These are phyloP conservation scores for Fusarium continuum DNA, from an alignment of 2,329 filamentous ascomycete genomes.

Conservation along the genomic window DNA sequence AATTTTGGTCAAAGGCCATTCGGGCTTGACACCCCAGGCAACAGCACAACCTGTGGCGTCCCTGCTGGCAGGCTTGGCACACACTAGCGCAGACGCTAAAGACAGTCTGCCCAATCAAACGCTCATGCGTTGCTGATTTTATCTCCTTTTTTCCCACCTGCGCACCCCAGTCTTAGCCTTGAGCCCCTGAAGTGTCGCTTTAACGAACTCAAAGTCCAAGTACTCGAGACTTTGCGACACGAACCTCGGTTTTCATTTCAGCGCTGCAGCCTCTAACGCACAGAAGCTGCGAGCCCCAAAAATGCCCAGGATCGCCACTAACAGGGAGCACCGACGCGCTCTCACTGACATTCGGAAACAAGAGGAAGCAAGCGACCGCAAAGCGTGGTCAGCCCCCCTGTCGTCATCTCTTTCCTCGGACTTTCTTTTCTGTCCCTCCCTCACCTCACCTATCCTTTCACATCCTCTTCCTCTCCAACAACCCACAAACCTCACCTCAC, in stretches of 20 bases:
- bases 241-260: constrained; percentile 11
- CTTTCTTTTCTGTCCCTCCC: constrained; percentile 41
- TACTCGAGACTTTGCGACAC: constrained; percentile 27
- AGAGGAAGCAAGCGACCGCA: not conserved
- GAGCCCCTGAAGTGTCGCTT: constrained; percentile 53
- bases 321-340: constrained; percentile 11
- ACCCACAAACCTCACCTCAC: constrained; percentile 32
- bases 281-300: constrained; percentile 18
- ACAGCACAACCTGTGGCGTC: constrained; percentile 56
- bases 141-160: constrained; percentile 51
- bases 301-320: constrained; percentile 34
- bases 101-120: constrained; percentile 51
- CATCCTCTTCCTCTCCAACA: constrained; percentile 35
- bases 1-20: constrained; percentile 57
- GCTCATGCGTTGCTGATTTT: constrained; percentile 46
- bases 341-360: not conserved
- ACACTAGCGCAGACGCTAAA: constrained; percentile 50
- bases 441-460: constrained; percentile 10
- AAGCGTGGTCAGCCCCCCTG: constrained; percentile 11
- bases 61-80: constrained; percentile 52
- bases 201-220: constrained; percentile 44
- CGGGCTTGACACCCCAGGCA: constrained; percentile 55
- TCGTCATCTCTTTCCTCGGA: constrained; percentile 33
- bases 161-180: constrained; percentile 47
- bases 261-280: constrained; percentile 5